Evolutionary conservation across 208 protist genomes (phyloP).

Genomic region (Baffinella frigidus): DNA sequence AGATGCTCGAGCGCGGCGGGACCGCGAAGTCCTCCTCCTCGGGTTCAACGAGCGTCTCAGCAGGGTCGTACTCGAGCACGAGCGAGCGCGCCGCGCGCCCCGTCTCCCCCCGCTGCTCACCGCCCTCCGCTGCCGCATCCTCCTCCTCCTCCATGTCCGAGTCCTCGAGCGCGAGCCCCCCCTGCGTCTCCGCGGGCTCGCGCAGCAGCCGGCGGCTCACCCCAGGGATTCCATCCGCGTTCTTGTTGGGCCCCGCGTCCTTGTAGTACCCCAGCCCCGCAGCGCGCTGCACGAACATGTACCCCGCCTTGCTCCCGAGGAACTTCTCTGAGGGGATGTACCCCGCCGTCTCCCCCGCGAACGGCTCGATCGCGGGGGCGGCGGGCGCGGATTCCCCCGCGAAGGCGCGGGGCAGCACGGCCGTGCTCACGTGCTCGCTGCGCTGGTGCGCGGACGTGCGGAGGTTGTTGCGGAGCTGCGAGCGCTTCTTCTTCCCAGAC

Average conservation of each 20-base stretch:
- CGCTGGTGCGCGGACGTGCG: neutral
- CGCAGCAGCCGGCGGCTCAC: no score
- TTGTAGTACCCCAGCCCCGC: conserved; percentile 13
- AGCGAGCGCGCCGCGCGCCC: neutral
- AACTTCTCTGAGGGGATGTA: neutral
- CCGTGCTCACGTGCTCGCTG: neutral
- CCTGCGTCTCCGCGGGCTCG: no score
- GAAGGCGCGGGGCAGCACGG: neutral
- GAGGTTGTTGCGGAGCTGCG: neutral
- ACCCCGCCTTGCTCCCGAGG: neutral
- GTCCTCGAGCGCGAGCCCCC: neutral
- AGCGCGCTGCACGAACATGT: neutral
- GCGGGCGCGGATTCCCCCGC: neutral
- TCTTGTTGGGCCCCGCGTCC: neutral
- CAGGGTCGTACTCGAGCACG: neutral
- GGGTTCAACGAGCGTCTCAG: neutral
- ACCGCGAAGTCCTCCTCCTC: neutral
- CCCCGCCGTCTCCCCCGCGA: neutral
- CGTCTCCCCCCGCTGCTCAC: neutral
- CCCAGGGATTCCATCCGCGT: no score
- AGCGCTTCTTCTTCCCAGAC: neutral
- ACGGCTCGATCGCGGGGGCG: neutral
- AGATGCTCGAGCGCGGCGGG: neutral
- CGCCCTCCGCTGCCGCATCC: neutral
- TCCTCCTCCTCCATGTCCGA: neutral